Conservation (phyloP, 2,329 filamentous ascomycete species). For the Xylariales sp. region DNA sequence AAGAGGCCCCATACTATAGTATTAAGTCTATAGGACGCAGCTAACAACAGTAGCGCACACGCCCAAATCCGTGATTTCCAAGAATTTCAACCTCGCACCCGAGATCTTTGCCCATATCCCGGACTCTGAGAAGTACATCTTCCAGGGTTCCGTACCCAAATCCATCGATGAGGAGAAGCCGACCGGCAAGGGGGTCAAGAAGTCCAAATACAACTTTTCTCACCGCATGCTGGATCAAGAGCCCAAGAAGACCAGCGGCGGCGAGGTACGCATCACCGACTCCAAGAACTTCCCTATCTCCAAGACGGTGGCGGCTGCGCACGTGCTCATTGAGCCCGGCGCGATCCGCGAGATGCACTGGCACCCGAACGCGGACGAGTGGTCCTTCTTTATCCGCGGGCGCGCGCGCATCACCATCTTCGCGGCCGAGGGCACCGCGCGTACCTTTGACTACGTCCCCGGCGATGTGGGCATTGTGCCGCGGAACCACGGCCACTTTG, state of each 20-base stretch:
- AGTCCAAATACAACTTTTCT: slow-evolving; percentile 65
- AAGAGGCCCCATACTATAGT: slow-evolving; percentile 16
- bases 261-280: slow-evolving; percentile 69
- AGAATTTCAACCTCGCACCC: slow-evolving; percentile 71
- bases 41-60: slow-evolving; percentile 52
- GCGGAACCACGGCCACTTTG: slow-evolving; percentile 73
- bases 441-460: slow-evolving; percentile 71
- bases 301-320: slow-evolving; percentile 67
- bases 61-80: slow-evolving; percentile 64
- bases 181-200: slow-evolving; percentile 55
- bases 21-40: background rate
- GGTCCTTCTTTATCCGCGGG: slow-evolving; percentile 74
- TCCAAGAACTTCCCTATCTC: slow-evolving; percentile 73
- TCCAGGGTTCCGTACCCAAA: slow-evolving; percentile 62
- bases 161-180: slow-evolving; percentile 63
- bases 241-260: slow-evolving; percentile 62
- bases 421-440: slow-evolving; percentile 60
- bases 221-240: slow-evolving; percentile 69
- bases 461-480: slow-evolving; percentile 78
- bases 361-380: slow-evolving; percentile 76
- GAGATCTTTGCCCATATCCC: slow-evolving; percentile 68
- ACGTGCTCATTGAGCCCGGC: slow-evolving; percentile 67
- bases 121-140: slow-evolving; percentile 69
- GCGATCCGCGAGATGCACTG: slow-evolving; percentile 78
- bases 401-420: slow-evolving; percentile 72